Evolutionary conservation across 305 asterid genomes (phyloP), one percentile per base, ranked within the genome.

Genomic region (Fraxinus ornus): DNA sequence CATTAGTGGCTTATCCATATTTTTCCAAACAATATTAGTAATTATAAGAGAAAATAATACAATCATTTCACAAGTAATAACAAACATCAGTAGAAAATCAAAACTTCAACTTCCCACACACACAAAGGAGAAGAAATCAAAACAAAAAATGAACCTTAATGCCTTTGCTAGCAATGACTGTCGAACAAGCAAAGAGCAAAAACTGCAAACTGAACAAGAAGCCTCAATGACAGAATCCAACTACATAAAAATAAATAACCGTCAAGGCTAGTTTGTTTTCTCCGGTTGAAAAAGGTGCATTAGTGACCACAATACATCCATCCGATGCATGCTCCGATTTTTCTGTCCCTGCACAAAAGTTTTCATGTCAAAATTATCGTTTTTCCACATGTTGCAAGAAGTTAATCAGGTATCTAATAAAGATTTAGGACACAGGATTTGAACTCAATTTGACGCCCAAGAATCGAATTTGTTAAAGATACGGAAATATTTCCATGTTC

Each of bases 251-350:
- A 41, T 41, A 41, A 41, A 41, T 17, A 33, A 24, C 15, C 10
- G 7, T 55, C 36, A 66, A 12, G 76, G 62, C 80, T 77, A 87
- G 75, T 47, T 55, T 10, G 87, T 80, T 24, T 84, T 60, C 84
- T 90, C 86, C 19, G 97, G 92, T 77, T 93, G 98, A 87, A 95
- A 83, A 78, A 93, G 88, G 89, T 95, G 98, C 95, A 95, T 89
- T 68, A 95, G 87, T 26, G 97, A 91, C 98, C 98, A 95, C 71
- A 95, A 80, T 24, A 95, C 87, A 87, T 95, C 99, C 99, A 94
- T 93, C 79, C 99, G 91, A 79, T 94, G 99, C 91, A 93, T 80
- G 89, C 88, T 91, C 87, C 92, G 84, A 80, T 88, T 93, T 81
- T 89, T 90, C 86, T 93, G 91, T 77, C 86, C 91, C 94, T 90